Conservation (phyloP, 169 alveolate species). For the Eimeria tenella region DNA sequence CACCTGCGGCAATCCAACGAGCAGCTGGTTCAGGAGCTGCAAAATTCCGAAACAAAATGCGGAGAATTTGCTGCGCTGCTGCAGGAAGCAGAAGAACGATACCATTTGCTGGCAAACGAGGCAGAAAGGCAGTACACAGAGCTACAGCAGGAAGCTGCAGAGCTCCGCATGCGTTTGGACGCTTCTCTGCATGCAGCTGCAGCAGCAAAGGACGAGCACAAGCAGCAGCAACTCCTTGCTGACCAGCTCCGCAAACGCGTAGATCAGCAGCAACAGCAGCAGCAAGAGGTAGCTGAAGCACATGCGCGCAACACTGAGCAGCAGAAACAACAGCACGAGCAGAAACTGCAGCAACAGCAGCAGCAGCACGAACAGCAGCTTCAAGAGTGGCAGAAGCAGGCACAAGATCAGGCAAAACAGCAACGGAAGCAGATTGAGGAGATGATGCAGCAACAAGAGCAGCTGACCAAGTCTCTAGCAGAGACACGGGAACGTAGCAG, state of each 20-base stretch:
- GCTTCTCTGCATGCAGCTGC: conserved; percentile 43
- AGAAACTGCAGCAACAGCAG: conserved; percentile 45
- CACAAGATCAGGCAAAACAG: not conserved
- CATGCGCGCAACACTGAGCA: not conserved
- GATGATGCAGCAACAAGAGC: conserved; percentile 47
- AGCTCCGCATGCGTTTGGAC: conserved; percentile 55
- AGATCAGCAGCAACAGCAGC: conserved; percentile 63
- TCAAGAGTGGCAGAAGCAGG: conserved; percentile 22
- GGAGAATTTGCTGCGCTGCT: conserved; percentile 3
- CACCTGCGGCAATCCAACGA: conserved; percentile 26
- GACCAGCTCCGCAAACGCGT: conserved; percentile 19
- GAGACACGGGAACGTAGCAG: conserved; percentile 60
- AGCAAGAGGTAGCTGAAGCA: not conserved
- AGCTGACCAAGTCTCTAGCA: conserved; percentile 17
- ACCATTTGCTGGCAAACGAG: not conserved
- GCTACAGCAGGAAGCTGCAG: conserved; percentile 29
- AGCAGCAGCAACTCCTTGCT: conserved; percentile 53
- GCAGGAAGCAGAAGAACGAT: conserved; percentile 20
- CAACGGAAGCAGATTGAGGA: not conserved
- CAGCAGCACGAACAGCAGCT: conserved; percentile 17
- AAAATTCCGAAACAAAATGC: conserved; percentile 4
- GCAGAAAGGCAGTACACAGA: conserved; percentile 39
- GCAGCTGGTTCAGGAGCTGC: conserved; percentile 69
- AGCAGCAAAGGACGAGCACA: conserved; percentile 28
- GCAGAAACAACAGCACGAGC: conserved; percentile 64